These are phyloP conservation scores for Cerioporus squamosus DNA, from an alignment of 1,284 basidiomycete genomes.

Conservation along the genomic window DNA sequence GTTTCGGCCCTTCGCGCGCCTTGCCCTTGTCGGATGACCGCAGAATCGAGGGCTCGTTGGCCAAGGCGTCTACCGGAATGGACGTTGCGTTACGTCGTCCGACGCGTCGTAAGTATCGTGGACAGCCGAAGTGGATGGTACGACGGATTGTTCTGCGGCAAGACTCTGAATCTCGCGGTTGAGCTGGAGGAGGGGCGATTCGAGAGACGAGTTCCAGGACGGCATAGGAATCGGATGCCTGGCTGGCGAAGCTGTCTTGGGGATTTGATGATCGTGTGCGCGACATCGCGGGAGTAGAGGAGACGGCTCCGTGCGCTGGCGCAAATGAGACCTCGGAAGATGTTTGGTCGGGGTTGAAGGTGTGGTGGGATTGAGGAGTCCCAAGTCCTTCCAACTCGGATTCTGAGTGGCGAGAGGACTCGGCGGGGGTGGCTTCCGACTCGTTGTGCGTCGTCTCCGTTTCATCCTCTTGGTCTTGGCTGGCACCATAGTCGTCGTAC, in stretches of 20 bases:
- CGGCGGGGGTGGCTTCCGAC: constrained; percentile 8
- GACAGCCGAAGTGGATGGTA: constrained; percentile 23
- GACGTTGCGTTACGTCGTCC: constrained; percentile 33
- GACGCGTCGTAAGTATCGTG: constrained; percentile 26
- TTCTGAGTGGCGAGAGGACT: constrained; percentile 32
- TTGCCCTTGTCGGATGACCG: constrained; percentile 44
- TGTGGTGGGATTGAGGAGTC: constrained; percentile 25
- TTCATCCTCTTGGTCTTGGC: constrained; percentile 50
- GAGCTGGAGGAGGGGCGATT: constrained; percentile 77
- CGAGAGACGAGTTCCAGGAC: constrained; percentile 71
- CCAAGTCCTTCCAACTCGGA: constrained; percentile 22
- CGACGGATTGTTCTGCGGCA: constrained; percentile 25
- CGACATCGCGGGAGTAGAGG: constrained; percentile 72
- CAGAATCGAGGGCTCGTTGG: constrained; percentile 4
- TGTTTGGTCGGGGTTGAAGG: constrained; percentile 40
- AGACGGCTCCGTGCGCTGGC: constrained; percentile 64
- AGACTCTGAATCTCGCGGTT: constrained; percentile 71
- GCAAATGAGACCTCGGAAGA: constrained; percentile 71
- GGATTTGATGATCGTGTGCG: constrained; percentile 40
- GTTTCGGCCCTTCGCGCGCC: constrained; percentile 42
- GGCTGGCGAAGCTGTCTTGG: constrained; percentile 43
- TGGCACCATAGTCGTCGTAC: constrained; percentile 63
- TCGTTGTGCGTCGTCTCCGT: constrained; percentile 9
- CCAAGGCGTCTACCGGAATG: constrained; percentile 1
- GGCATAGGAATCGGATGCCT: constrained; percentile 47